Conservation (phyloP, 768 basidiomycete species). For the Mycena latifolia region DNA sequence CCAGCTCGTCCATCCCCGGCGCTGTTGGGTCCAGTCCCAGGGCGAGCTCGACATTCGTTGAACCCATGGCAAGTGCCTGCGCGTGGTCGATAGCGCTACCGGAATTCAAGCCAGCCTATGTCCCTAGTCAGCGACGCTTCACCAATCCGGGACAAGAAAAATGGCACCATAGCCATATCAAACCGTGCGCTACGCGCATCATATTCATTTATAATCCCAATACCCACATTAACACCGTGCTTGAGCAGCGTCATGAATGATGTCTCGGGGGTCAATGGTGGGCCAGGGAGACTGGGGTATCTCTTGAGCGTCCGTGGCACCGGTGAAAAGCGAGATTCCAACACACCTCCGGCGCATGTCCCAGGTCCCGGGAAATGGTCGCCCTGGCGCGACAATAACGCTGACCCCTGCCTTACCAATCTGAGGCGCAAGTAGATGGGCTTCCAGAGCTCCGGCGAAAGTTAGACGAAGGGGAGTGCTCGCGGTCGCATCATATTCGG, state of each 20-base stretch:
- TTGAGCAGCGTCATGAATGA: conserved; percentile 71
- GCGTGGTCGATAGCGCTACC: conserved; percentile 52
- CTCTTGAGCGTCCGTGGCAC: neutral
- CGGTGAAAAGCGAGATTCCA: neutral
- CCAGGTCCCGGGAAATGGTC: conserved; percentile 82
- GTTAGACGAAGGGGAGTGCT: conserved; percentile 62
- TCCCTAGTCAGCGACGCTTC: conserved; percentile 36
- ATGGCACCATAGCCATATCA: conserved; percentile 82
- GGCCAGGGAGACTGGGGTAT: conserved; percentile 69
- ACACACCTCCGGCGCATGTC: conserved; percentile 74
- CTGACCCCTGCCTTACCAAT: conserved; percentile 65
- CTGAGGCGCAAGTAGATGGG: conserved; percentile 76
- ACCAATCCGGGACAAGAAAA: neutral
- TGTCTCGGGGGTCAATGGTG: conserved; percentile 71
- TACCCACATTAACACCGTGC: conserved; percentile 78
- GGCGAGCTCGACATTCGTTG: conserved; percentile 54
- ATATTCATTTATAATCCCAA: conserved; percentile 77
- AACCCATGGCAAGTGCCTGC: conserved; percentile 53
- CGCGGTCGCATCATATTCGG: conserved; percentile 64
- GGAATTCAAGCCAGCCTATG: conserved; percentile 46
- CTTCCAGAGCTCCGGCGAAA: conserved; percentile 75
- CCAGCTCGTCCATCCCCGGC: conserved; percentile 47
- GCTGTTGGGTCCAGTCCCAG: conserved; percentile 45
- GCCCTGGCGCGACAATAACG: conserved; percentile 62
- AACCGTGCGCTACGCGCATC: conserved; percentile 82